Evolutionary conservation across 1,139 yeast genomes (phyloP).

Genomic region (Saccharomyces hybrid): DNA sequence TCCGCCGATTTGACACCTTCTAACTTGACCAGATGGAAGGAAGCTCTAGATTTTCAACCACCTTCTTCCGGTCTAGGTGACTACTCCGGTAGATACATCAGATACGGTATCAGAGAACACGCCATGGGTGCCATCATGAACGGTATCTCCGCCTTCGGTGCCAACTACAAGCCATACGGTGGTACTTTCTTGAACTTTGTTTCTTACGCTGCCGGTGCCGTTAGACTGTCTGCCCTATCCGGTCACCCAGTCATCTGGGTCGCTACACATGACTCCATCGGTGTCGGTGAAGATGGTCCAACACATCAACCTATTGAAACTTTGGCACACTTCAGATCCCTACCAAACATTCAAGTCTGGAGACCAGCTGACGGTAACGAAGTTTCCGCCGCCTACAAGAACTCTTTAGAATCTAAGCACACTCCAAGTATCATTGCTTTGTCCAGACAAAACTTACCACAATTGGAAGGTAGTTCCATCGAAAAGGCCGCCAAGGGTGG

Average conservation of each 20-base stretch:
- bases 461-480: constrained; percentile 84
- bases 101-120: constrained; percentile 99
- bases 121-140: constrained; percentile 99
- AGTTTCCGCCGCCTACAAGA: constrained; percentile 91
- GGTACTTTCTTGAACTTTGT: constrained; percentile 99
- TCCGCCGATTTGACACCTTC: constrained; percentile 98
- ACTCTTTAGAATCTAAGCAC: constrained; percentile 59
- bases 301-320: constrained; percentile 99
- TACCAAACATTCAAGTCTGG: constrained; percentile 94
- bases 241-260: constrained; percentile 95
- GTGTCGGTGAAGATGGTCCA: constrained; percentile 99
- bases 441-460: constrained; percentile 97
- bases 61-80: constrained; percentile 74
- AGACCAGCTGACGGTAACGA: constrained; percentile 99
- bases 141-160: constrained; percentile 96
- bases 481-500: constrained; percentile 97
- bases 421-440: constrained; percentile 91
- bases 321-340: constrained; percentile 93
- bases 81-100: constrained; percentile 87
- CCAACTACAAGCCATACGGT: constrained; percentile 86
- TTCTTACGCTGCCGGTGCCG: constrained; percentile 96
- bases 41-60: constrained; percentile 88
- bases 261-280: constrained; percentile 98
- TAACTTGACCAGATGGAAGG: constrained; percentile 84
- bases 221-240: constrained; percentile 88